Percentiles rank a stretch among this genome's conserved stretches.
Evolutionary conservation across 2,329 filamentous ascomycete genomes (phyloP).

Genomic region (Venturia aucupariae): DNA sequence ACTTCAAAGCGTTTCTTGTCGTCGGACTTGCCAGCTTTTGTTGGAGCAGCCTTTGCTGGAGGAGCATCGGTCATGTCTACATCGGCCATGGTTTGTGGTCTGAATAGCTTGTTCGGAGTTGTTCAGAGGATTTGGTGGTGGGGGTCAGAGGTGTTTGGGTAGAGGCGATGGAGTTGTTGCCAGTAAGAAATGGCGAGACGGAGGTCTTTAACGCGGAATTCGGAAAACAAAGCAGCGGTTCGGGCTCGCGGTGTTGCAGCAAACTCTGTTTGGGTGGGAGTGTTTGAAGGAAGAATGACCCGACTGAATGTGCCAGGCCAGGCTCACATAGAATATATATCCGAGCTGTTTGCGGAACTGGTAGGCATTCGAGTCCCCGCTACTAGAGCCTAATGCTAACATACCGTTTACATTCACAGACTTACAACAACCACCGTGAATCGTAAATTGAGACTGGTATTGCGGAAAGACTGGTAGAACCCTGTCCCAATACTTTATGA

Average conservation of each 20-base stretch:
- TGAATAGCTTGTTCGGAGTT: conserved; percentile 18
- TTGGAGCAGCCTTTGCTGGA: conserved; percentile 41
- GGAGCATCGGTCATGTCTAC: conserved; percentile 91
- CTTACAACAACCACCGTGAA: too few species aligned
- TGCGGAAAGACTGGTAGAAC: too few species aligned
- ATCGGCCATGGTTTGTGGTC: conserved; percentile 64
- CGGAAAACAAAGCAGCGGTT: neutral
- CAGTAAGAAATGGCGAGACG: neutral
- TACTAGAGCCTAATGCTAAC: too few species aligned
- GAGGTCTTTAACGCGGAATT: neutral
- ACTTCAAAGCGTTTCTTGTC: conserved; percentile 95
- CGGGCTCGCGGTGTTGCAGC: neutral
- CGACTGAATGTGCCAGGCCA: neutral
- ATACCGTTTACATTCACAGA: too few species aligned
- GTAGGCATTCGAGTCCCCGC: neutral
- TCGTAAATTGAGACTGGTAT: too few species aligned
- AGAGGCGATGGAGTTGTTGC: neutral
- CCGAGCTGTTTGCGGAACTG: neutral
- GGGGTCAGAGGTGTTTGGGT: neutral
- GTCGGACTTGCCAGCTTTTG: conserved; percentile 48
- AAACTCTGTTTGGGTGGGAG: neutral
- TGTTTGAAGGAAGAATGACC: neutral
- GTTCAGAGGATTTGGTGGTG: conserved; percentile 21
- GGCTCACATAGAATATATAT: neutral
- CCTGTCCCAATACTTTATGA: too few species aligned